Percentiles rank a stretch among this genome's conserved stretches.
These are phyloP conservation scores for Penicillium waksmanii DNA, from an alignment of 495 filamentous ascomycete genomes.

Conservation along the genomic window DNA sequence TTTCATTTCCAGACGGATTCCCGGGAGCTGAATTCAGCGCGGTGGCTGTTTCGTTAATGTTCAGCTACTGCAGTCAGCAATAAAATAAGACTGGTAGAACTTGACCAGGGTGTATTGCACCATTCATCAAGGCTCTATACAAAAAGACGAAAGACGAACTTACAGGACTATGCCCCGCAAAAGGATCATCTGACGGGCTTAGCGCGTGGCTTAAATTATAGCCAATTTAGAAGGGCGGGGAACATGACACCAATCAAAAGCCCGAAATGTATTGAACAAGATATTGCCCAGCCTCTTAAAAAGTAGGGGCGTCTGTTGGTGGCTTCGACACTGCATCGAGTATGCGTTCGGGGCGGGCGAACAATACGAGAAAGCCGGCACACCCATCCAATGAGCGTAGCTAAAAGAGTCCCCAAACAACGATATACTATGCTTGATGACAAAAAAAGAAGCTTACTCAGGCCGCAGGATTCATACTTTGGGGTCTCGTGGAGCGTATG, in stretches of 20 bases:
- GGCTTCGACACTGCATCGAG: conserved; percentile 9
- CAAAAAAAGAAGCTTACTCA: no score
- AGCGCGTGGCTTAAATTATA: conserved; percentile 16
- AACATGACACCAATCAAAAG: background rate
- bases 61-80: conserved; percentile 19
- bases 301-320: background rate
- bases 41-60: background rate
- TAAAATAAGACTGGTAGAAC: conserved; percentile 6
- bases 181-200: conserved; percentile 13
- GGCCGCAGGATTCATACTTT: no score
- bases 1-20: background rate
- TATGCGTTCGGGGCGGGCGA: background rate
- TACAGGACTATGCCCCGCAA: conserved; percentile 7
- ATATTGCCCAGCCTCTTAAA: background rate
- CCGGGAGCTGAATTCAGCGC: background rate
- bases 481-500: background rate
- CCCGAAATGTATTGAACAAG: background rate
- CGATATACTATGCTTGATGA: no score
- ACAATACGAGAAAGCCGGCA: background rate
- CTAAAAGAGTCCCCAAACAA: background rate
- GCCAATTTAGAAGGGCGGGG: conserved; percentile 9
- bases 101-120: conserved; percentile 5
- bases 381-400: background rate
- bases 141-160: background rate
- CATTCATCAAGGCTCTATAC: conserved; percentile 3